Base-by-base conservation (phyloP, 2,329 filamentous ascomycete species). In the Calonectria crousiana region DNA sequence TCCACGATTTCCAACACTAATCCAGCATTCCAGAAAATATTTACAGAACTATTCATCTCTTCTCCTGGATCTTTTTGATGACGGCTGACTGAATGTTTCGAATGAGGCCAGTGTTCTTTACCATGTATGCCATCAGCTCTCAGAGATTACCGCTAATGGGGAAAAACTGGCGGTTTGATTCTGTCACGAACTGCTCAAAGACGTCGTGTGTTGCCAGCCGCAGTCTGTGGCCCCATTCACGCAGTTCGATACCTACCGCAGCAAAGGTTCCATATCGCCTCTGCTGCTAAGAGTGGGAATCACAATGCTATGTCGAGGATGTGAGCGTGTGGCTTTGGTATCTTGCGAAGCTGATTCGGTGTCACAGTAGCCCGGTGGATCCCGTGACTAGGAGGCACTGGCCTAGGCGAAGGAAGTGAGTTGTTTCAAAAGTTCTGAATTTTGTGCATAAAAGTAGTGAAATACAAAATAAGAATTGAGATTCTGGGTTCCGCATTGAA, bases 211-310 rank as follows among this genome's bases (percentile, higher is more conserved):
- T 95, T 1, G 94, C 94, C 47, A 96, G 91, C 10, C 94, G 89
- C 2, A 95, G 93, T 4, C 93, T 89, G 80, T 96, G 94, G 0
- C 92, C 92, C 76, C 93, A 91, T 56, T 93, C 88, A 78, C 92
- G 91, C 23, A 96, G 83, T 1, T 93, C 89, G 81, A 92, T 92
- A 10, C 92, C 94, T 53, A 96, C 89, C 75, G 92, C 92, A n/a
- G 96, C 83, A 75, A 96, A 0, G 94, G 94, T 79, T 96, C 94
- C 2, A 94, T 92, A 79, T 96, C 94, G 18, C 94, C 94, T 51
- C 94, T 88, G 10, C 91, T 93, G 0, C 94, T 94, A 75, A 96
- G 95, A 6, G 95, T 93, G 89, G 95, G 95, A 72, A 96, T 92
- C 18, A 95, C 93, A 65, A 96, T 93, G 82, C 95, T 95, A 1